Evolutionary conservation across 1,284 basidiomycete species (phyloP), one percentile per base, ranked within the genome.

Genomic region (Trichosporon sp.): DNA sequence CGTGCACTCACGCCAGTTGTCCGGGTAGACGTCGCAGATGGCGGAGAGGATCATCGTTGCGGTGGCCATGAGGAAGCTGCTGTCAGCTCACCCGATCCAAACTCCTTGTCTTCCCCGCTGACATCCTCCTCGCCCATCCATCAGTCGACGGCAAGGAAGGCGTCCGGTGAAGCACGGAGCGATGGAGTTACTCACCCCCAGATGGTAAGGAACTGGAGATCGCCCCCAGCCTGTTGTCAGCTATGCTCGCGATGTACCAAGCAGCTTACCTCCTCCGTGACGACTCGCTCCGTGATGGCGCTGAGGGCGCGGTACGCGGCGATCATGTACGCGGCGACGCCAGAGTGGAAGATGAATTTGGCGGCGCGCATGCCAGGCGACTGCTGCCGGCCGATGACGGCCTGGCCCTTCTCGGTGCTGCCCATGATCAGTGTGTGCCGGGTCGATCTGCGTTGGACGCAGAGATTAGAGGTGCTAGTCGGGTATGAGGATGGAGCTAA

Each of bases 191-290:
- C 86, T 51, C 75, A 90, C 91, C 90, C 91, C 82, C 91, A 89
- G 72, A 92, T 91, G 0, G 92, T 93, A 67, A 94, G 82, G 78
- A 88, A 93, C 78, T 90, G 90, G 65, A 87, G 86, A 74, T 90
- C 88, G 0, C 91, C 91, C 21, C 90, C 90, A 37, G 68, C 70
- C 72, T 77, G 71, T 31, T 4, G 68, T 73, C 65, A 70, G 65
- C 68, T 26, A 2, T 10, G 43, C 2, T 11, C 16, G 16, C 11
- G 4, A n/a, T 4, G 14, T 8, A 54, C 1, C 19, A 19, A 14
- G 38, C 35, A 21, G 63, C 40, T 8, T 37, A 38, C 68, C 35
- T 69, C 63, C 31, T 35, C 63, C 0, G 26, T n/a, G 32, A 54
- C 61, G 21, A 51, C 48, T 7, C 43, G 43, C 31, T 67, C 67